These are phyloP conservation scores for Neofusicoccum kwambonambiense DNA, from an alignment of 2,329 filamentous ascomycete genomes.

Conservation along the genomic window DNA sequence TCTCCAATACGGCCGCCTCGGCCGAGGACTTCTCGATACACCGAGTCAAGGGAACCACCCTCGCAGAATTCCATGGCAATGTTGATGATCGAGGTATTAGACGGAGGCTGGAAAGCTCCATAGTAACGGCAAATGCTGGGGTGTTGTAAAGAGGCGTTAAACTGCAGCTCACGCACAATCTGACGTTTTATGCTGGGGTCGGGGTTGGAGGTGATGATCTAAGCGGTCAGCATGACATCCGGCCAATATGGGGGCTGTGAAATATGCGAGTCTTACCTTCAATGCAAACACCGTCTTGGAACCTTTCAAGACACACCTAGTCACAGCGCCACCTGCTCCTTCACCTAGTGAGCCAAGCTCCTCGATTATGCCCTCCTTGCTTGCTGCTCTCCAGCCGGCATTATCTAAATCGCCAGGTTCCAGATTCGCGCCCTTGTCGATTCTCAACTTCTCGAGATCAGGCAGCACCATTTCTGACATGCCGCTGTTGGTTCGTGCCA, in stretches of 20 bases:
- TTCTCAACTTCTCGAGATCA: constrained; percentile 73
- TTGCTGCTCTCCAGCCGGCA: constrained; percentile 91
- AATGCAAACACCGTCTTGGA: constrained; percentile 94
- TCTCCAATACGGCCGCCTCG: constrained; percentile 92
- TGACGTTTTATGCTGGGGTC: constrained; percentile 98
- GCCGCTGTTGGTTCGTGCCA: constrained; percentile 81
- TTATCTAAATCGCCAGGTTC: constrained; percentile 96
- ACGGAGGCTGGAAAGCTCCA: constrained; percentile 84
- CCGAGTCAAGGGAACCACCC: constrained; percentile 90
- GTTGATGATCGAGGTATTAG: constrained; percentile 92
- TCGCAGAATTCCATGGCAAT: constrained; percentile 99
- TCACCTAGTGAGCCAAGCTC: constrained; percentile 90
- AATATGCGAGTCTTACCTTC: constrained; percentile 62
- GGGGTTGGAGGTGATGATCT: constrained; percentile 98
- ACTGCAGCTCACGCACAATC: constrained; percentile 91
- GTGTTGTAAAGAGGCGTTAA: constrained; percentile 86
- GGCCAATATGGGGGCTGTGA: neutral
- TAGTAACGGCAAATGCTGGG: constrained; percentile 98
- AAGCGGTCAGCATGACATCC: constrained; percentile 4
- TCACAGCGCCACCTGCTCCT: constrained; percentile 93
- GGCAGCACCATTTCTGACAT: constrained; percentile 60
- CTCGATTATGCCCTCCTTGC: constrained; percentile 80
- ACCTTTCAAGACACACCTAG: constrained; percentile 81
- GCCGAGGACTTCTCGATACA: constrained; percentile 96
- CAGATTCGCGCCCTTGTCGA: constrained; percentile 77